Evolutionary conservation across 495 filamentous ascomycete species (phyloP), one percentile per base, ranked within the genome.

Genomic region (Penicillium lagena): DNA sequence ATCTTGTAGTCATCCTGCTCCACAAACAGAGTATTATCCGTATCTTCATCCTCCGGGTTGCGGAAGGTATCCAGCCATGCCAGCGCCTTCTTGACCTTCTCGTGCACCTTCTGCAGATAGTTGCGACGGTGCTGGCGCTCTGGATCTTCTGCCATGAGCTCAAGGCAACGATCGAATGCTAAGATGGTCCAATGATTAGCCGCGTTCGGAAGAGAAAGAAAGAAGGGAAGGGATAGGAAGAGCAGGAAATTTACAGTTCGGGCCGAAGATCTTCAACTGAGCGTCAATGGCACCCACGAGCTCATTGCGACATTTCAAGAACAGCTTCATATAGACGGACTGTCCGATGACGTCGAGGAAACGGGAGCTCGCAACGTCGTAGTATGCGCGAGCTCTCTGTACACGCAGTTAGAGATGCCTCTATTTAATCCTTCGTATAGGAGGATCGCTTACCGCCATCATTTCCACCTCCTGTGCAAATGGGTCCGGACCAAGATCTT

Each of bases 331-430:
- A 13, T 77, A 56, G 0, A 79, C 61, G 1, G 62, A 60, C 46
- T 71, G 63, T 29, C 70, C 75, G 0, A 81, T 53, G 0, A 59
- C 50, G 30, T 81, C 77, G 0, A 75, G 49, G 37, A 80, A 76
- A 10, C 77, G 56, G 2, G 50, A 60, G 17, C 59, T 71, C 0
- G 78, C 78, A 12, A 78, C 56, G 9, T 75, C 64, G 40, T 83
- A 83, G 45, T 81, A 82, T 0, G 63, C 75, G 7, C 67, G 56
- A 0, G 72, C 58, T 12, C 52, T 63, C 73, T 75, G 36, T 37
- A 28, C 8, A 34, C 6, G 13, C 1, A 27, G 15, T 52, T 43
- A 50, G 38, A n/a, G 13, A 35, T 34, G 15, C 9, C 22, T 29
- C 11, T 22, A 22, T 3, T 22, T 22, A 34, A 12, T 9, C 2